These are phyloP conservation scores for Moesziomyces globuligerus DNA, from an alignment of 1,284 basidiomycete genomes.

Conservation along the genomic window DNA sequence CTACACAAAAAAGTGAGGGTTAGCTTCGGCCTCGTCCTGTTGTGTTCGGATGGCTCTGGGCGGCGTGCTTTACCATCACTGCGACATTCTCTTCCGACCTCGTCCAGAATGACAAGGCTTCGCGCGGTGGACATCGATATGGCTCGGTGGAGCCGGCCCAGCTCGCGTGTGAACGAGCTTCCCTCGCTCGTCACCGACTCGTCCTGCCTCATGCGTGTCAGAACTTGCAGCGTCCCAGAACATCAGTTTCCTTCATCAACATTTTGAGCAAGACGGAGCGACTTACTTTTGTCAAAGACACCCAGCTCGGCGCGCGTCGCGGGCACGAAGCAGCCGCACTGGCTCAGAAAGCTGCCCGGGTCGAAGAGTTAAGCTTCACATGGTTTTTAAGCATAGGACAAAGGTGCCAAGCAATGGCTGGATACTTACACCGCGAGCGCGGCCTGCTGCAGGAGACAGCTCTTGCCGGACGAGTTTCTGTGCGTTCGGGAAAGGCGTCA, in stretches of 20 bases:
- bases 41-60: background rate
- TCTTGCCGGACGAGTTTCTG: slow-evolving; percentile 51
- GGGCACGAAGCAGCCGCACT: slow-evolving; percentile 45
- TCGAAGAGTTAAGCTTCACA: background rate
- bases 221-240: slow-evolving; percentile 7
- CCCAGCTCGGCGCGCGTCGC: slow-evolving; percentile 39
- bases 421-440: slow-evolving; percentile 30
- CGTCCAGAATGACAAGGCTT: slow-evolving; percentile 47
- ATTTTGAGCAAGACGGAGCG: no score
- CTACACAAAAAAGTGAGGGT: slow-evolving; percentile 8
- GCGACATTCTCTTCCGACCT: slow-evolving; percentile 43
- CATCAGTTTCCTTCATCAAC: background rate
- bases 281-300: slow-evolving; percentile 43
- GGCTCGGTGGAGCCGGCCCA: slow-evolving; percentile 35
- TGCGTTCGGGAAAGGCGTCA: background rate
- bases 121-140: slow-evolving; percentile 29
- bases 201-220: slow-evolving; percentile 49
- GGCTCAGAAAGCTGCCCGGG: slow-evolving; percentile 19
- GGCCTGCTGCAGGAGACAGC: slow-evolving; percentile 45
- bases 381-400: background rate
- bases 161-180: slow-evolving; percentile 45
- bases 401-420: background rate
- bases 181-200: slow-evolving; percentile 44
- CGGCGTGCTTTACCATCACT: slow-evolving; percentile 29
- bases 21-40: no score